A percentile compares a stretch with the other conserved stretches of the same genome.
Evolutionary conservation across 331 rosid species (phyloP).

Genomic region (Quercus lobata): DNA sequence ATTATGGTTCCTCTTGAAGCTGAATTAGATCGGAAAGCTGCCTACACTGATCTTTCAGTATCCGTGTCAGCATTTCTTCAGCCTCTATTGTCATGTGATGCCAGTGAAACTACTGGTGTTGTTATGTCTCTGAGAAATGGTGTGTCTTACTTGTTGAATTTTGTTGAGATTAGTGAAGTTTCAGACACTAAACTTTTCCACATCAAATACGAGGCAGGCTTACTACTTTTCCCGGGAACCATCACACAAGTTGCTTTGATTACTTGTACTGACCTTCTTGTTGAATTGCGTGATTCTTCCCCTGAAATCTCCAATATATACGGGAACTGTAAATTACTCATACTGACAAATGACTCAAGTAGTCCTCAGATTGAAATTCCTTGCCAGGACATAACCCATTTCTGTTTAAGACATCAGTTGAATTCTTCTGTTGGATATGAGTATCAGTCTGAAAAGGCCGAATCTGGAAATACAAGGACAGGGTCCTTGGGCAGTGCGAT

Average conservation of each 20-base stretch:
- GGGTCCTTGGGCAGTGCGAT: conserved; percentile 29
- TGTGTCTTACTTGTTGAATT: conserved; percentile 47
- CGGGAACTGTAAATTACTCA: conserved; percentile 53
- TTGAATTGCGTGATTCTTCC: conserved; percentile 26
- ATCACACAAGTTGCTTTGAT: conserved; percentile 72
- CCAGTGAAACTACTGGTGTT: conserved; percentile 38
- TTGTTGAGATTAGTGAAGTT: conserved; percentile 53
- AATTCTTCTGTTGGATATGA: conserved; percentile 43
- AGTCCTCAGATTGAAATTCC: conserved; percentile 69
- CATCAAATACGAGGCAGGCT: conserved; percentile 60
- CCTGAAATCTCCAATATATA: conserved; percentile 32
- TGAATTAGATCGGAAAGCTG: conserved; percentile 39
- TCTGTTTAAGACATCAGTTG: conserved; percentile 51
- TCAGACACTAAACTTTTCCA: conserved; percentile 47
- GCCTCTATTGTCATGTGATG: conserved; percentile 47
- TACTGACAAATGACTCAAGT: conserved; percentile 74
- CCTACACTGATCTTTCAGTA: conserved; percentile 25
- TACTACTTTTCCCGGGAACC: conserved; percentile 79
- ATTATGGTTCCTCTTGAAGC: conserved; percentile 86
- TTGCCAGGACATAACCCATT: conserved; percentile 54
- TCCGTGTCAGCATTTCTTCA: conserved; percentile 62
- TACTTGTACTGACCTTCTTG: conserved; percentile 44
- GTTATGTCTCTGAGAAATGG: conserved; percentile 63
- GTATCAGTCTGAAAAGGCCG: conserved; percentile 29
- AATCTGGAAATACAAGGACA: conserved; percentile 34